phyloP scores from a whole-genome alignment of 495 filamentous ascomycete species.

The Diplogelasinospora grovesii region DNA sequence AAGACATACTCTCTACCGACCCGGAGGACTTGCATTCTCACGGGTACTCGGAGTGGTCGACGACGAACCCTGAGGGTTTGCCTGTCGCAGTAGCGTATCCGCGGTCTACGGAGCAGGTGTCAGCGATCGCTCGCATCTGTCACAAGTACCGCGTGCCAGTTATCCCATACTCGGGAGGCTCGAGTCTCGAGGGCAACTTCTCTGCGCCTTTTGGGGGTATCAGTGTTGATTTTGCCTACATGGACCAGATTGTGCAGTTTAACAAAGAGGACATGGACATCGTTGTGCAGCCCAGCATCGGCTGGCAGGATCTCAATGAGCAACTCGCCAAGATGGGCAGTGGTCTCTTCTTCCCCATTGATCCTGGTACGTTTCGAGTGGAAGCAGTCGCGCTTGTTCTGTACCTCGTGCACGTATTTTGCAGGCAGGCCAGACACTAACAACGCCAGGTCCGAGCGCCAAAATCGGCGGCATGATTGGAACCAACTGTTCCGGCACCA shows the following conservation, averaged over 20 bases:
- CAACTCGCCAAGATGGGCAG: conserved; percentile 59
- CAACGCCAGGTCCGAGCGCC: conserved; percentile 46
- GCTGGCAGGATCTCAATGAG: conserved; percentile 87
- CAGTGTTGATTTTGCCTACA: conserved; percentile 80
- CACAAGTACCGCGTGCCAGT: conserved; percentile 79
- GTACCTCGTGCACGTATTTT: background rate
- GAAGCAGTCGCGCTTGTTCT: too few relatives aligned
- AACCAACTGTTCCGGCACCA: conserved; percentile 74
- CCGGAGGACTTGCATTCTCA: conserved; percentile 74
- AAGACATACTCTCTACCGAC: conserved; percentile 72
- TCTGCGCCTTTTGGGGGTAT: conserved; percentile 78
- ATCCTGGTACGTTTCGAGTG: conserved; percentile 51
- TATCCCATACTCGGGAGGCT: conserved; percentile 81
- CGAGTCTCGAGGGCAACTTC: conserved; percentile 84
- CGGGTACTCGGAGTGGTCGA: conserved; percentile 88
- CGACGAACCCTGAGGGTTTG: conserved; percentile 66
- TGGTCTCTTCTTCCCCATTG: conserved; percentile 85
- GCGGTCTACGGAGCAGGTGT: conserved; percentile 72
- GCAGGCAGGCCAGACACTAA: conserved; percentile 7
- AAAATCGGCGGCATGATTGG: conserved; percentile 73
- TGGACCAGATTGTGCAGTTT: conserved; percentile 74
- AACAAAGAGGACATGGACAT: conserved; percentile 88
- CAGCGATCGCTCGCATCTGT: conserved; percentile 72
- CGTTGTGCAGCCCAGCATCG: conserved; percentile 81
- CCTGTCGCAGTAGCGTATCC: conserved; percentile 81